Percentiles rank a stretch among this genome's conserved stretches.
Evolutionary conservation across 2,329 filamentous ascomycete genomes (phyloP).

Genomic region (Escovopsis sp.): DNA sequence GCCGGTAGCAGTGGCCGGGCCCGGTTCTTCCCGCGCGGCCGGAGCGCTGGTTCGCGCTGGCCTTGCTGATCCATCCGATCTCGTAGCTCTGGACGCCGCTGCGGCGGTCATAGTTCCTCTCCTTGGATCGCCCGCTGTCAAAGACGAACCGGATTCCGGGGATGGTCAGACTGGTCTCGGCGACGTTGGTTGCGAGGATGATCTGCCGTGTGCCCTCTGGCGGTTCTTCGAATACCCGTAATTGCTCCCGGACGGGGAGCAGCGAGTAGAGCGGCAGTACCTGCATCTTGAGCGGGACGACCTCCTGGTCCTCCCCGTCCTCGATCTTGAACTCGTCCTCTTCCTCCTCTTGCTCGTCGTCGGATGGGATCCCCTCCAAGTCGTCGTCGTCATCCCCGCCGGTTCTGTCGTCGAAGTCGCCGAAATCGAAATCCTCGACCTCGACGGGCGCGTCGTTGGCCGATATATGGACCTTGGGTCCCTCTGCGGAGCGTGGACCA

Average conservation of each 20-base stretch:
- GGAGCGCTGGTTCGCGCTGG: constrained; percentile 78
- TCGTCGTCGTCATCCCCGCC: constrained; percentile 43
- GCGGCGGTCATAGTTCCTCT: constrained; percentile 72
- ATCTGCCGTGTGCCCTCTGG: constrained; percentile 75
- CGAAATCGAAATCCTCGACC: constrained; percentile 76
- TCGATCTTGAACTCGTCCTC: constrained; percentile 53
- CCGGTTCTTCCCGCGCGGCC: constrained; percentile 92
- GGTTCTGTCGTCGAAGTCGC: constrained; percentile 49
- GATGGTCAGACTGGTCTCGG: constrained; percentile 93
- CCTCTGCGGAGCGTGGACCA: constrained; percentile 38
- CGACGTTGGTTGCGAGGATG: constrained; percentile 88
- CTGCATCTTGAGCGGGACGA: constrained; percentile 60
- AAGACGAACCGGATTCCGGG: constrained; percentile 93
- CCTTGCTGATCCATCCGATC: constrained; percentile 94
- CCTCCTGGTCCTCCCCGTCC: constrained; percentile 45
- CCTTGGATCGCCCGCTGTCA: constrained; percentile 83
- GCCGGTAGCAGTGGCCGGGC: constrained; percentile 84
- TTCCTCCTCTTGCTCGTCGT: constrained; percentile 45
- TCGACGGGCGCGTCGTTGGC: constrained; percentile 68
- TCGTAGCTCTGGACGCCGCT: constrained; percentile 94
- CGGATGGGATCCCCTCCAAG: constrained; percentile 27
- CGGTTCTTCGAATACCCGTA: constrained; percentile 74
- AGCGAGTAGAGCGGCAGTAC: constrained; percentile 90
- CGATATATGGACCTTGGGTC: constrained; percentile 58
- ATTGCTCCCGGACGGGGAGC: constrained; percentile 77